Evolutionary conservation across 257 asterid genomes (phyloP).

Genomic region (Eustoma russellianum): DNA sequence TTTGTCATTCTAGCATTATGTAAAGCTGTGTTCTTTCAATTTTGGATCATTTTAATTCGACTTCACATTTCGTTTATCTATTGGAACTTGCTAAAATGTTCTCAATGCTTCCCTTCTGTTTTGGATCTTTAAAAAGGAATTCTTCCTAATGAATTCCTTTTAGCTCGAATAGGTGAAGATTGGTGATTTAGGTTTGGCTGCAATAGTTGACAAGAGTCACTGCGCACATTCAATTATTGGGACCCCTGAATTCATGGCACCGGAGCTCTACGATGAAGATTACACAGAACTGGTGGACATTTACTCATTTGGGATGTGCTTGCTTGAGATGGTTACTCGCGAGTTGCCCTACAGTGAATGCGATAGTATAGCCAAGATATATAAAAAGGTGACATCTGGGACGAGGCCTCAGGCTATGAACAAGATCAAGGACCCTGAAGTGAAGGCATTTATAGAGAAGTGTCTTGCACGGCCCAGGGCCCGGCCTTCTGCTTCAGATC

Average conservation of each 20-base stretch:
- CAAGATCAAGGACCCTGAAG: conserved; percentile 54
- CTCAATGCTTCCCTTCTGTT: background rate
- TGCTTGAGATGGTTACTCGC: conserved; percentile 69
- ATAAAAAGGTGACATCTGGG: conserved; percentile 64
- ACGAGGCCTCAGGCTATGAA: conserved; percentile 62
- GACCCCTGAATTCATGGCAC: conserved; percentile 90
- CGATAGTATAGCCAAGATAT: conserved; percentile 54
- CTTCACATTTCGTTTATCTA: too few species aligned
- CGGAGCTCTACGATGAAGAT: conserved; percentile 65
- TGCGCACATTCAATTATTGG: conserved; percentile 64
- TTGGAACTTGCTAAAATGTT: background rate
- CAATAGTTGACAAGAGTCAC: conserved; percentile 47
- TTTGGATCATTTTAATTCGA: too few species aligned
- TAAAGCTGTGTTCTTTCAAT: too few species aligned
- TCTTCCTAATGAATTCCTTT: background rate
- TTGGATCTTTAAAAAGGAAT: background rate
- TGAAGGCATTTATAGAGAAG: conserved; percentile 56
- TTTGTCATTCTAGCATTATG: background rate
- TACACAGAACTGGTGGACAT: conserved; percentile 59
- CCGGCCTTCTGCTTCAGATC: conserved; percentile 68
- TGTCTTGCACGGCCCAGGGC: conserved; percentile 61
- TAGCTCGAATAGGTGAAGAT: conserved; percentile 52
- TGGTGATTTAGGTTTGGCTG: conserved; percentile 77
- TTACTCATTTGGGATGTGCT: conserved; percentile 76
- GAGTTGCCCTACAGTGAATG: conserved; percentile 70